These are phyloP conservation scores for Calonectria hawksworthii DNA, from an alignment of 2,329 filamentous ascomycete genomes.

Conservation along the genomic window DNA sequence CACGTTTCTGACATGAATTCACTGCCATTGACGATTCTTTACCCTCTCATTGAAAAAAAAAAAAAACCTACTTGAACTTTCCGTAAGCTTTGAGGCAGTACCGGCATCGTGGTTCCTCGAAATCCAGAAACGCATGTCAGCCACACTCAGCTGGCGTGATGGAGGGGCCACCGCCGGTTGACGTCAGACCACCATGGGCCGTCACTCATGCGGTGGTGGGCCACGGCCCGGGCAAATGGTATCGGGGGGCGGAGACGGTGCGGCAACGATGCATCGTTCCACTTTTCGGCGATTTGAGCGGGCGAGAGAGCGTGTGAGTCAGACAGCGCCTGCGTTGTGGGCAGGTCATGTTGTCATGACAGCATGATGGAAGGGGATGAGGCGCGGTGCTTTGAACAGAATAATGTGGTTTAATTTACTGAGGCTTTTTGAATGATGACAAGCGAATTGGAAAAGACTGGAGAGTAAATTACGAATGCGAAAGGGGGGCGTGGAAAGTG, in stretches of 20 bases:
- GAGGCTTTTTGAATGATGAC: not conserved
- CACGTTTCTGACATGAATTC: not conserved
- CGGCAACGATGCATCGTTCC: slow-evolving; percentile 15
- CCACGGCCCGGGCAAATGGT: slow-evolving; percentile 14
- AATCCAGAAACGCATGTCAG: slow-evolving; percentile 32
- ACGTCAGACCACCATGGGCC: slow-evolving; percentile 44
- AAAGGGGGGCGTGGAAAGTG: not conserved
- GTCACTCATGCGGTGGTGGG: slow-evolving; percentile 38
- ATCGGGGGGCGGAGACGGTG: slow-evolving; percentile 11
- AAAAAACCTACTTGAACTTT: too few relatives aligned
- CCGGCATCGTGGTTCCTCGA: not conserved
- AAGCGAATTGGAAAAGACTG: not conserved
- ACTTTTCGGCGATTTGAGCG: slow-evolving; percentile 24
- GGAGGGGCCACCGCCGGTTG: slow-evolving; percentile 16
- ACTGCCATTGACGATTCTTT: not conserved
- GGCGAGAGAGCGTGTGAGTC: slow-evolving; percentile 10
- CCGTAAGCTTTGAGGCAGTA: not conserved
- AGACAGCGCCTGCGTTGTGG: slow-evolving; percentile 4
- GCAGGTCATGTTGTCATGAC: slow-evolving; percentile 32
- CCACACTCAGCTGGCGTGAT: slow-evolving; percentile 39
- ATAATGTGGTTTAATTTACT: not conserved
- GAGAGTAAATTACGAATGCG: not conserved
- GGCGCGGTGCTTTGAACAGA: not conserved
- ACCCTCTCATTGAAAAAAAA: not conserved
- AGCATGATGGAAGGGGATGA: not conserved